Percentiles rank a stretch among this genome's conserved stretches.
Evolutionary conservation across 352 stramenopile genomes (phyloP).

Genomic region (Pythium dissimile): DNA sequence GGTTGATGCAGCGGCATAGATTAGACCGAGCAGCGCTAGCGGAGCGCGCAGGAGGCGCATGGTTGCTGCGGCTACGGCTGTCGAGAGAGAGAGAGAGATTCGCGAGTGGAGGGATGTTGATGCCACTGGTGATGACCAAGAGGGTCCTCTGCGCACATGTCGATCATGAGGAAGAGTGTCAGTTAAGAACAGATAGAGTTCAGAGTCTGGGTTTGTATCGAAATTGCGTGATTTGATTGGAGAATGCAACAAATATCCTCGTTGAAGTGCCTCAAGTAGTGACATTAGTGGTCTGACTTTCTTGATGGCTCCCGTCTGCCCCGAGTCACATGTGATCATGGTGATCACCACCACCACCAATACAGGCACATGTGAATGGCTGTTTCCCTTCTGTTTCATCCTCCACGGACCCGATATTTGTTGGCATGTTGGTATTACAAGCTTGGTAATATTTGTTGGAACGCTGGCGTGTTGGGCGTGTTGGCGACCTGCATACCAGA

Average conservation of each 20-base stretch:
- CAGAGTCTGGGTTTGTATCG: neutral
- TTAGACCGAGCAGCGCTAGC: neutral
- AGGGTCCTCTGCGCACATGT: no score
- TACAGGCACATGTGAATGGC: no score
- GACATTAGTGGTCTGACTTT: conserved; percentile 1
- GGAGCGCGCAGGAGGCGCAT: neutral
- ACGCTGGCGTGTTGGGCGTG: no score
- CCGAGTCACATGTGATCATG: no score
- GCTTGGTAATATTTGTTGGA: no score
- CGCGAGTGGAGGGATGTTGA: neutral
- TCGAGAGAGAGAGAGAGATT: neutral
- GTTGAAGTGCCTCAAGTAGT: neutral
- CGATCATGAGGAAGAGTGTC: no score
- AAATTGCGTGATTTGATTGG: neutral
- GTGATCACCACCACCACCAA: no score
- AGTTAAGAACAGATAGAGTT: neutral
- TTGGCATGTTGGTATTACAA: no score
- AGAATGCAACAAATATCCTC: neutral
- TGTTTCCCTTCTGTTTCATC: no score
- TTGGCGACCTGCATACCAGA: no score
- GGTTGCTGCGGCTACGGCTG: neutral
- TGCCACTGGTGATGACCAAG: no score
- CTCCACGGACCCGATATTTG: no score
- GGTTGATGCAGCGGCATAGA: neutral
- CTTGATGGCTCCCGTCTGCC: neutral